These are phyloP conservation scores for Avena insularis DNA, from an alignment of 176 grass and related monocot species.

Conservation along the genomic window DNA sequence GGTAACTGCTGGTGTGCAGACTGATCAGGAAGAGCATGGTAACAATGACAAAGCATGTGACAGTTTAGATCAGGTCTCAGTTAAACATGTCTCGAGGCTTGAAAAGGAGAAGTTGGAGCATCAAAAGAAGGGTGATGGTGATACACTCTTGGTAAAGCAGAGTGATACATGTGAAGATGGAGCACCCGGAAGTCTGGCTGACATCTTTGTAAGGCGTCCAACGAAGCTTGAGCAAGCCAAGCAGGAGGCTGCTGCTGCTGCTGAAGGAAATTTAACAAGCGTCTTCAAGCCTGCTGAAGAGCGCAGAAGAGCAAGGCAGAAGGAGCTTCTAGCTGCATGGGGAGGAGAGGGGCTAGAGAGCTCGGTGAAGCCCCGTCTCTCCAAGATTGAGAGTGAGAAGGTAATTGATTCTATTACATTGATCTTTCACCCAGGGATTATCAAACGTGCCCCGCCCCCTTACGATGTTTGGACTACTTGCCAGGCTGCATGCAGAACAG, in stretches of 20 bases:
- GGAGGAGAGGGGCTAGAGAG: constrained; percentile 77
- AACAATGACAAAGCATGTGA: constrained; percentile 9
- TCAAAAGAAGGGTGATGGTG: constrained; percentile 30
- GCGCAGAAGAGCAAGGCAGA: constrained; percentile 63
- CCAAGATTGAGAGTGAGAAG: constrained; percentile 79
- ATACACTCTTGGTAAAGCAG: constrained; percentile 30
- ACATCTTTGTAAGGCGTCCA: constrained; percentile 61
- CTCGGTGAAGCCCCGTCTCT: constrained; percentile 69
- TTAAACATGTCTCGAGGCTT: constrained; percentile 60
- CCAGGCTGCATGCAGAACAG: constrained; percentile 62
- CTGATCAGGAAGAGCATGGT: constrained; percentile 16
- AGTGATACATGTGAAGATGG: constrained; percentile 9
- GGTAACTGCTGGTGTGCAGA: constrained; percentile 43
- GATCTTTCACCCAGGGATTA: not conserved
- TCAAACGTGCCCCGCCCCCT: not conserved
- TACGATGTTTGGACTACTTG: constrained; percentile 37
- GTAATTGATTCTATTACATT: constrained; percentile 33
- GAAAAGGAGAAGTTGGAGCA: constrained; percentile 66
- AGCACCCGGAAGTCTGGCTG: constrained; percentile 46
- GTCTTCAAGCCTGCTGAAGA: constrained; percentile 48
- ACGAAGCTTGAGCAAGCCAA: constrained; percentile 65
- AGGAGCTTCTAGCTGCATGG: constrained; percentile 73
- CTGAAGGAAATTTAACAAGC: constrained; percentile 37
- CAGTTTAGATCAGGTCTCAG: constrained; percentile 68
- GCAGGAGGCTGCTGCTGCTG: constrained; percentile 39